Base-by-base conservation (phyloP, 1,284 basidiomycete species). In the Xanthoconium separans region DNA sequence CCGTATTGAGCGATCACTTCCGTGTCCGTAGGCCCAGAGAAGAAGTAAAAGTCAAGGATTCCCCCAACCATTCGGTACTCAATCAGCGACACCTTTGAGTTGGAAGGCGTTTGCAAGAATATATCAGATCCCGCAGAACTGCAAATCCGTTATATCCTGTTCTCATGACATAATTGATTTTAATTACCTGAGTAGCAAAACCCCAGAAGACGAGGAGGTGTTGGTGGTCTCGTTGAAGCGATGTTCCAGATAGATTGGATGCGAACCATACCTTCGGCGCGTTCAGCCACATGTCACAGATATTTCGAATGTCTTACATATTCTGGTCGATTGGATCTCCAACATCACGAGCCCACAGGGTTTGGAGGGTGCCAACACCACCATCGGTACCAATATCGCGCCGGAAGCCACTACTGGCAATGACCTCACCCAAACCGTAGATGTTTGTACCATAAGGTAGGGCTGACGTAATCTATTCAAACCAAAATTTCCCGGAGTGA, bases 401-500 rank as follows among this genome's bases (percentile, higher is more conserved):
- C 34, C 88, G 72, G 67, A 87, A 86, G 6, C 85, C 85, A 58
- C 83, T 83, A 61, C 79, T 81, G 2, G 85, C 78, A 29, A 89
- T 77, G 20, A 83, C 80, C 66, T 93, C 89, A 4, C 89, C 90
- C 9, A 93, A 73, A 1, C 91, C 91, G 59, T 91, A 91, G 43
- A 93, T 77, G 61, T 92, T 89, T 20, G 88, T 78, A 36, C 80
- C 78, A 18, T 77, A 70, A 0, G 87, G 86, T 2, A 89, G 73
- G 1, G 81, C 76, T 20, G 85, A 87, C 5, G 84, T 73, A 4
- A 92, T 63, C 80, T 92, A 22, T 4, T 22, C 22, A 4, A 22
- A 22, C 22, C 22, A 22, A 22, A 22, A 22, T 22, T 22, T 22
- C 22, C 22, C 4, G 22, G 4, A 4, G n/a, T n/a, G 2, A 4